Conservation (phyloP, 2,329 filamentous ascomycete species). For the Onygenales sp. region DNA sequence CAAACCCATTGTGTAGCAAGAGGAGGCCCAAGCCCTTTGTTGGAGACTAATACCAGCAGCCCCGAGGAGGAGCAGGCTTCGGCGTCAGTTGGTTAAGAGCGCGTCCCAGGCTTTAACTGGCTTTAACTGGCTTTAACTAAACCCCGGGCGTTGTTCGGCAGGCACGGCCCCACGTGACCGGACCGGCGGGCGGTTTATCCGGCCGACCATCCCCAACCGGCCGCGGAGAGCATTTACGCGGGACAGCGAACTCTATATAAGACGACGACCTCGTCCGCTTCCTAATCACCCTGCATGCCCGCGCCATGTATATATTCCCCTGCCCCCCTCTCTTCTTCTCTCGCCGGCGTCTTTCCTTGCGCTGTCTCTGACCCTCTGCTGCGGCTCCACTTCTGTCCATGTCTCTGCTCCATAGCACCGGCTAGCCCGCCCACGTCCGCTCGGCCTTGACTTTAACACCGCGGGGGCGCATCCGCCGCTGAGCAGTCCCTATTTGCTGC, state of each 20-base stretch:
- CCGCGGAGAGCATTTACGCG: neutral
- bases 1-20: neutral
- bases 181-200: neutral
- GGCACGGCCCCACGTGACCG: neutral
- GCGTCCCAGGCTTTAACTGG: neutral
- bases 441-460: neutral
- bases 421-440: neutral
- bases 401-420: neutral
- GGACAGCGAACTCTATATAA: neutral
- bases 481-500: neutral
- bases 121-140: conserved; percentile 1
- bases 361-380: neutral
- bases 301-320: conserved; percentile 3
- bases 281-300: neutral
- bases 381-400: neutral
- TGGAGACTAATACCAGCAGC: neutral
- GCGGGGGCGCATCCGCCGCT: neutral
- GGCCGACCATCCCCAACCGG: neutral
- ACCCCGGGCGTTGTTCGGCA: neutral
- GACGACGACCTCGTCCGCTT: neutral
- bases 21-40: neutral
- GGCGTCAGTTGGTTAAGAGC: neutral
- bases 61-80: neutral
- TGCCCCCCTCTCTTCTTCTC: conserved; percentile 1
- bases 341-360: neutral